phyloP scores from a whole-genome alignment of 169 alveolate genomes.

The Besnoitia besnoiti region DNA sequence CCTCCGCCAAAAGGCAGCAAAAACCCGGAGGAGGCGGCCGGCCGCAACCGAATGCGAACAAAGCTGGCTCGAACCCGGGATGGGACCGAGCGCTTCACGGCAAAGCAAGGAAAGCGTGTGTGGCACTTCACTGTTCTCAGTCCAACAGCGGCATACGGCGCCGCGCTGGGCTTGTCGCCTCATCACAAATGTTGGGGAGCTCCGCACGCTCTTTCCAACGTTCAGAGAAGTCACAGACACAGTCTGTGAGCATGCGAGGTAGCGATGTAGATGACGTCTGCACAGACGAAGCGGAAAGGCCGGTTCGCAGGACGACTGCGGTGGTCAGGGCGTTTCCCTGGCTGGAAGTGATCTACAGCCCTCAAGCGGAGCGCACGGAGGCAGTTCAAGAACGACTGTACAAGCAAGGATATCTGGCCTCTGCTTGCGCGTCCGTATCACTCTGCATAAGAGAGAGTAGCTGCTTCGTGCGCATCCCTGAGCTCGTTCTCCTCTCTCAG shows the following conservation, averaged over 20 bases:
- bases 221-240: too few relatives aligned
- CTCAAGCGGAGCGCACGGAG: not conserved
- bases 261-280: too few relatives aligned
- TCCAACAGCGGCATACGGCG: not conserved
- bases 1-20: not conserved
- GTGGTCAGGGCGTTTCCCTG: not conserved
- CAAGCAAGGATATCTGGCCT: conserved; percentile 2
- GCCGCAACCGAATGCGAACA: too few relatives aligned
- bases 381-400: conserved; percentile 4
- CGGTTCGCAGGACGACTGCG: not conserved
- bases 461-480: conserved; percentile 29
- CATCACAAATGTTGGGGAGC: not conserved
- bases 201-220: not conserved
- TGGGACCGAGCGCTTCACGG: not conserved
- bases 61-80: not conserved
- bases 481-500: conserved; percentile 7
- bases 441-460: conserved; percentile 12
- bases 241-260: too few relatives aligned
- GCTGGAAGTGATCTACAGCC: conserved; percentile 41
- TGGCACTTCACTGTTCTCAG: not conserved
- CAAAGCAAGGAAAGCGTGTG: not conserved
- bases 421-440: conserved; percentile 15
- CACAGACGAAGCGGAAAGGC: too few relatives aligned
- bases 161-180: not conserved
- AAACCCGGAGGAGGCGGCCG: not conserved